These are phyloP conservation scores for Penicillium riverlandense DNA, from an alignment of 495 filamentous ascomycete species.

Conservation along the genomic window DNA sequence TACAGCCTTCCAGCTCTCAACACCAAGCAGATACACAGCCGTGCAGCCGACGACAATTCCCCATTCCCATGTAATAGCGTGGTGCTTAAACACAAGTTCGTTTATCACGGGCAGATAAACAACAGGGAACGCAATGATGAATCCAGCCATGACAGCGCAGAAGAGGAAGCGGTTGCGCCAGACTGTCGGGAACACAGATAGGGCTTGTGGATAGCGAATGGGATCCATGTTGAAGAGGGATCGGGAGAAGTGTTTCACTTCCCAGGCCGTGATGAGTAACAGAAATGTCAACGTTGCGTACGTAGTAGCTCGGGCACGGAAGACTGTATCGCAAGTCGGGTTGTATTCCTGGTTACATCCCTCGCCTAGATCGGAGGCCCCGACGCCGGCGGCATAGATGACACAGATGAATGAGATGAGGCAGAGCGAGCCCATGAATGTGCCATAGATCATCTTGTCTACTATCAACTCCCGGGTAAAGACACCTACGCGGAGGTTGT, in stretches of 20 bases:
- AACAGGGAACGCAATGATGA: conserved; percentile 58
- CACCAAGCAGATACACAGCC: conserved; percentile 49
- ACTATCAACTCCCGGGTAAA: conserved; percentile 53
- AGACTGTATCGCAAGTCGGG: conserved; percentile 47
- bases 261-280: conserved; percentile 58
- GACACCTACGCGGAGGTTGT: conserved; percentile 44
- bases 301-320: conserved; percentile 55
- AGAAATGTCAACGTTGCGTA: conserved; percentile 61
- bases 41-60: conserved; percentile 46
- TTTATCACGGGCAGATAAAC: conserved; percentile 63
- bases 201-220: conserved; percentile 36
- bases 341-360: conserved; percentile 48
- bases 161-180: conserved; percentile 66
- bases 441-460: conserved; percentile 55
- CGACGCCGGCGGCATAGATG: conserved; percentile 50
- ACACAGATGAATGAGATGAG: conserved; percentile 41
- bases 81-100: conserved; percentile 57
- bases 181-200: conserved; percentile 47
- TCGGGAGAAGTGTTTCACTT: conserved; percentile 56
- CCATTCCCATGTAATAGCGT: conserved; percentile 62
- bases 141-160: conserved; percentile 55
- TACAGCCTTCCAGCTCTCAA: conserved; percentile 56
- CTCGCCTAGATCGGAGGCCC: conserved; percentile 46
- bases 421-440: conserved; percentile 54
- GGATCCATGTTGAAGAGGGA: conserved; percentile 59